Evolutionary conservation across 129 eudicot species (phyloP).

Genomic region (Centrapalus pauciflorus): DNA sequence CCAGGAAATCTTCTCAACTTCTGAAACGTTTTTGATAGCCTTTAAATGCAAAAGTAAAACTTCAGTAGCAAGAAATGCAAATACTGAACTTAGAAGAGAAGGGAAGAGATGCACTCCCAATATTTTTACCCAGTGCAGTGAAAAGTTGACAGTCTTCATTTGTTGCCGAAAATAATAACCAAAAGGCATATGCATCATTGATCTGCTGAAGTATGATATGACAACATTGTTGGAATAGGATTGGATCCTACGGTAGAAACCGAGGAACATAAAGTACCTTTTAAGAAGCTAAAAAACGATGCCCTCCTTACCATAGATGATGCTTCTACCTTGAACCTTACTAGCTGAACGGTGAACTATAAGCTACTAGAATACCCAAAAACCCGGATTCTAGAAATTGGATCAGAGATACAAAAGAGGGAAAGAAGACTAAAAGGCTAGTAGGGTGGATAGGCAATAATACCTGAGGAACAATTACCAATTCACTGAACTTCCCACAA

Average conservation of each 20-base stretch:
- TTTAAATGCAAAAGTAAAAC: conserved; percentile 45
- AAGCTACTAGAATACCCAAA: conserved; percentile 41
- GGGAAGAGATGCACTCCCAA: conserved; percentile 63
- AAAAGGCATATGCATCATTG: conserved; percentile 46
- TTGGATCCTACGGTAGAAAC: conserved; percentile 21
- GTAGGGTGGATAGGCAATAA: conserved; percentile 26
- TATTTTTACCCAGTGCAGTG: conserved; percentile 61
- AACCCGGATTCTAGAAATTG: conserved; percentile 27
- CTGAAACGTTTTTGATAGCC: conserved; percentile 60
- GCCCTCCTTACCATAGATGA: conserved; percentile 28
- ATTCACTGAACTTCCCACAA: conserved; percentile 28
- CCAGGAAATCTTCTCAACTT: conserved; percentile 65
- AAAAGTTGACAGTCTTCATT: conserved; percentile 53
- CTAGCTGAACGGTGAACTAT: conserved; percentile 23
- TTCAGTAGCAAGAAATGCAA: conserved; percentile 61
- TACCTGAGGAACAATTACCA: conserved; percentile 54
- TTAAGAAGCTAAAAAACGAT: background rate
- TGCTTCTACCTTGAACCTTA: conserved; percentile 28
- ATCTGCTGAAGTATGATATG: conserved; percentile 45
- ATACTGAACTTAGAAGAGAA: conserved; percentile 38
- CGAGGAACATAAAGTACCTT: conserved; percentile 31
- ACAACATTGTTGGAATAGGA: conserved; percentile 23
- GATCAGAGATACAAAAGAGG: conserved; percentile 15
- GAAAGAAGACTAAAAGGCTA: conserved; percentile 21
- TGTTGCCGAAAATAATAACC: conserved; percentile 46